These are phyloP conservation scores for Kodamaea nitidulidarum DNA, from an alignment of 805 yeast species.

Conservation along the genomic window DNA sequence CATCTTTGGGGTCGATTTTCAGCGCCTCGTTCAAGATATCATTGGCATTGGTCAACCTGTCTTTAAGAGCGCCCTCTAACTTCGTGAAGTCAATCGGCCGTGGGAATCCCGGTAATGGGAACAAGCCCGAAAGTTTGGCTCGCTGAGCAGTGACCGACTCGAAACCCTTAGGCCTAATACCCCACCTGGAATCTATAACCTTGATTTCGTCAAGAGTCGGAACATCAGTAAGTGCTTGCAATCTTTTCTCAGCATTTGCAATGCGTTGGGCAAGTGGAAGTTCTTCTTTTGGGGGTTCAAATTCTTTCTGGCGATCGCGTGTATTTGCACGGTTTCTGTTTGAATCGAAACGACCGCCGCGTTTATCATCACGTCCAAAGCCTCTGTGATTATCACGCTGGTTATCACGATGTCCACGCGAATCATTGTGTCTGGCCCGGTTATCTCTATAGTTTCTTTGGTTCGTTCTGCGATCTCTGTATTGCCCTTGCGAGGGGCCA, in stretches of 20 bases:
- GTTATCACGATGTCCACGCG: constrained; percentile 3
- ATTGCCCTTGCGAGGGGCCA: no score
- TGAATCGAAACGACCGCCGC: not conserved
- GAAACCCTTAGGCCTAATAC: constrained; percentile 64
- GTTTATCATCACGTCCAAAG: not conserved
- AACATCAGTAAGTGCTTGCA: constrained; percentile 34
- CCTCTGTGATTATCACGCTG: not conserved
- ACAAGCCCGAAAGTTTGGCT: constrained; percentile 75
- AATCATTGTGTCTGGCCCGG: constrained; percentile 1
- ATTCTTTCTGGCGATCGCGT: not conserved
- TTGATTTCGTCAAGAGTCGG: constrained; percentile 50
- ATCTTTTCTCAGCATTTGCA: constrained; percentile 19
- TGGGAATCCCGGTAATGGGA: constrained; percentile 69
- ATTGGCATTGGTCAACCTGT: constrained; percentile 26
- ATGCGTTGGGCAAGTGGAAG: constrained; percentile 14
- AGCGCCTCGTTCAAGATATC: constrained; percentile 33
- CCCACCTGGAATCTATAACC: constrained; percentile 60
- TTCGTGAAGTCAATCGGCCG: constrained; percentile 41
- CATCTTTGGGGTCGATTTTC: constrained; percentile 37
- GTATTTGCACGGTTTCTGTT: not conserved
- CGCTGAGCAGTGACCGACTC: constrained; percentile 70
- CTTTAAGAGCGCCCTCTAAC: constrained; percentile 35
- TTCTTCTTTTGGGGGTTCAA: not conserved
- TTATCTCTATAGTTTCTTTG: constrained; percentile 1
- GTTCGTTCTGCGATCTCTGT: no score